Base-by-base conservation (phyloP, 345 rosid species). In the Excoecaria agallocha region DNA sequence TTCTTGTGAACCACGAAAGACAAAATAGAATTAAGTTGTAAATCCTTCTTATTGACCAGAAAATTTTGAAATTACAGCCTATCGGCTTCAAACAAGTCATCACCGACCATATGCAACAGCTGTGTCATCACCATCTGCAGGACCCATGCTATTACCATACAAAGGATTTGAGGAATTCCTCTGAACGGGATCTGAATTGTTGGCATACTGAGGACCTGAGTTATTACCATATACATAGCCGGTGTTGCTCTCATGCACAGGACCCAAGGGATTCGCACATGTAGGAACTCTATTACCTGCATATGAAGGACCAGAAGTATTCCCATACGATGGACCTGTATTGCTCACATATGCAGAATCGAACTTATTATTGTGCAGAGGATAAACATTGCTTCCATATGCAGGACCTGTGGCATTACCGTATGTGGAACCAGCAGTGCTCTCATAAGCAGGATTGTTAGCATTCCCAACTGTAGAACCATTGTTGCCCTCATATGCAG, bases 401-500 rank as follows among this genome's bases (percentile, higher is more conserved):
- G 70, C 38, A 45, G 69, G 19, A 20, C 8, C 52, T 0, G 49
- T 4, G 37, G 8, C 10, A 15, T 3, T 65, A 15, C 25, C 24
- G 12, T 65, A 6, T n/a, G 51, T 35, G 43, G 52, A 22, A 43
- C 2, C 35, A 30, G 30, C 30, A 7, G 7, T 63, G 48, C 39
- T 38, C 67, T 48, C 68, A 12, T 63, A 63, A 3, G 30, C 69
- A 66, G 30, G 30, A 30, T 30, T 30, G 30, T 30, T 30, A 2
- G 30, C 30, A 30, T 30, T 30, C 30, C 30, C 30, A 30, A 30
- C 30, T 30, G 30, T 30, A 2, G 69, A 25, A 12, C 52, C 69
- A 1, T 1, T 25, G 25, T n/a, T 74, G 19, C 64, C 8, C 51
- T 30, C 62, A 49, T 66, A 77, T 2, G 67, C 61, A 6, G 83